Evolutionary conservation across 176 grass and related monocot genomes (phyloP).

Genomic region (Alopecurus myosuroides): DNA sequence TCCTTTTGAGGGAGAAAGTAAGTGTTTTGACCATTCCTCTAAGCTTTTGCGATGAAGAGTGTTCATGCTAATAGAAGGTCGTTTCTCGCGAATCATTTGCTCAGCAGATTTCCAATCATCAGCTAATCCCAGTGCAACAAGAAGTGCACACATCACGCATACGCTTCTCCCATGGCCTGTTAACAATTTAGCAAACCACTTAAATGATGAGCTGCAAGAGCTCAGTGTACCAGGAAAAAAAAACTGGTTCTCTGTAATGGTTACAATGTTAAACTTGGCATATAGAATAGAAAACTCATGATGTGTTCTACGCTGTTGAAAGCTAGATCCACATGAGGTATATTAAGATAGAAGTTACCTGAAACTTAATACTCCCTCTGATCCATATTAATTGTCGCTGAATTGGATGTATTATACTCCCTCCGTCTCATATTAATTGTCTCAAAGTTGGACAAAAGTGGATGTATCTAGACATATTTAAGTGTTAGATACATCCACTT

Average conservation of each 20-base stretch:
- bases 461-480: too few species aligned
- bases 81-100: constrained; percentile 73
- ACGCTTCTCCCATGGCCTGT: constrained; percentile 96
- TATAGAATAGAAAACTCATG: neutral
- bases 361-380: too few species aligned
- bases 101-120: constrained; percentile 93
- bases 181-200: constrained; percentile 14
- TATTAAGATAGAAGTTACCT: neutral
- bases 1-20: constrained; percentile 51
- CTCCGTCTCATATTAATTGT: too few species aligned
- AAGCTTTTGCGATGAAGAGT: constrained; percentile 72
- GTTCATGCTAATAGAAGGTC: constrained; percentile 87
- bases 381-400: too few species aligned
- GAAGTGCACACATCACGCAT: constrained; percentile 88
- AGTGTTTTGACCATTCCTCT: constrained; percentile 86
- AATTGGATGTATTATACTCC: too few species aligned
- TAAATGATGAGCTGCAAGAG: neutral
- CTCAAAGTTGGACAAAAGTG: too few species aligned
- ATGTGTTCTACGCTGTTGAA: too few species aligned
- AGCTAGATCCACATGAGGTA: too few species aligned
- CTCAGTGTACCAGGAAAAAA: neutral
- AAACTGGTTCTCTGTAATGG: neutral
- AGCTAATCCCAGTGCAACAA: constrained; percentile 73
- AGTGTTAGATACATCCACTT: too few species aligned
- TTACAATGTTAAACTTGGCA: neutral